Conservation (phyloP, 1,284 basidiomycete species). For the Melanopsichium pennsylvanicum region DNA sequence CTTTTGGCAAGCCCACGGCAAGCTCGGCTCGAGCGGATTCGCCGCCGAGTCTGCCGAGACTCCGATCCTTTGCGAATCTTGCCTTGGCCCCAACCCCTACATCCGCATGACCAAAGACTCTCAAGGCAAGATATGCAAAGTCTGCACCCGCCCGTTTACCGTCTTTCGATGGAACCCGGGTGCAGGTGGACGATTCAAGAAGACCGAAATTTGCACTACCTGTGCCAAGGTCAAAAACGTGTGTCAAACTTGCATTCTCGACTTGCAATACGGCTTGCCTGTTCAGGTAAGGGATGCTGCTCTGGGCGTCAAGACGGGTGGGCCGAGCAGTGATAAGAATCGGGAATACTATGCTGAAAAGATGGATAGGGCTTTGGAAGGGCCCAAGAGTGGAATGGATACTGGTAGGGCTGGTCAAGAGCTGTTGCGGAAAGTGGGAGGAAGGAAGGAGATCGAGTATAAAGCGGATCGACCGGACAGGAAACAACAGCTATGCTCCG, state of each 20-base stretch:
- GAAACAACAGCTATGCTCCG: conserved; percentile 86
- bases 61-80: conserved; percentile 74
- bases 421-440: conserved; percentile 91
- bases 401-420: conserved; percentile 75
- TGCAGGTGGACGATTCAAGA: conserved; percentile 88
- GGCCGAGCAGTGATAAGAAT: conserved; percentile 94
- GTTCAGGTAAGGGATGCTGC: conserved; percentile 98
- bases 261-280: conserved; percentile 90
- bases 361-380: conserved; percentile 77
- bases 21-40: conserved; percentile 18
- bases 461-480: conserved; percentile 96
- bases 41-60: conserved; percentile 80
- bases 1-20: conserved; percentile 24
- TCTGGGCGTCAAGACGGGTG: conserved; percentile 82
- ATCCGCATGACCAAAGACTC: conserved; percentile 85
- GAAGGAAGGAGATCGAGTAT: conserved; percentile 92
- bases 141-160: conserved; percentile 89
- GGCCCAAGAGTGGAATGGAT: conserved; percentile 46
- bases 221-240: conserved; percentile 99
- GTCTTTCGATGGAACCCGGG: conserved; percentile 99
- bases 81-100: conserved; percentile 67
- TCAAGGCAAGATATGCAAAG: conserved; percentile 85
- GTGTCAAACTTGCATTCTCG: conserved; percentile 96
- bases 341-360: conserved; percentile 80
- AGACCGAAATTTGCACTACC: conserved; percentile 97